phyloP scores from a whole-genome alignment of 1,139 yeast species.

The Magnusiomyces starmeri region DNA sequence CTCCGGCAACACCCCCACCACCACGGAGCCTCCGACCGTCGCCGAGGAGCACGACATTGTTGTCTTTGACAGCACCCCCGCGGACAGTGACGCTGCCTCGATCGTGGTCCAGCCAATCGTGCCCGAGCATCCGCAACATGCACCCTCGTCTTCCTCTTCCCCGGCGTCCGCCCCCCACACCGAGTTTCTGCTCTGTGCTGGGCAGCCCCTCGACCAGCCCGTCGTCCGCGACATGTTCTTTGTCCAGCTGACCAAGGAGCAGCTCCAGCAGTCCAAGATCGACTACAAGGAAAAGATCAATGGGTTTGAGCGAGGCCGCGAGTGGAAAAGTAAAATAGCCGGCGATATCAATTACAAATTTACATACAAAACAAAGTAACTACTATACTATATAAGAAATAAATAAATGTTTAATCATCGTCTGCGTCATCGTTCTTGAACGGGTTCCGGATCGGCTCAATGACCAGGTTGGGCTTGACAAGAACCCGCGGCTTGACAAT shows the following conservation, averaged over 20 bases:
- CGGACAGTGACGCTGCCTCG: conserved; percentile 42
- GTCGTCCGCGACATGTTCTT: conserved; percentile 78
- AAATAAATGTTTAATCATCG: not conserved
- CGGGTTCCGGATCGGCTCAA: conserved; percentile 81
- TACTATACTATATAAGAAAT: not conserved
- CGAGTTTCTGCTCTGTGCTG: conserved; percentile 45
- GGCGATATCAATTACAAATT: not conserved
- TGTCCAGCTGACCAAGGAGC: conserved; percentile 56
- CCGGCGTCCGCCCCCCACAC: not conserved
- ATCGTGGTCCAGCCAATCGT: not conserved
- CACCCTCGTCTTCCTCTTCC: not conserved
- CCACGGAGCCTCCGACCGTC: not conserved
- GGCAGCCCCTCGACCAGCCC: conserved; percentile 59
- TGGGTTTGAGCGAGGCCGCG: conserved; percentile 57
- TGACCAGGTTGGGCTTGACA: conserved; percentile 80
- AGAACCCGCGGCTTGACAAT: conserved; percentile 83
- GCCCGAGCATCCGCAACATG: not conserved
- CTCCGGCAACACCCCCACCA: not conserved
- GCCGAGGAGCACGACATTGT: conserved; percentile 16
- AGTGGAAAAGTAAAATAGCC: conserved; percentile 59
- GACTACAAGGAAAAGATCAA: conserved; percentile 32
- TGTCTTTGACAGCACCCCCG: conserved; percentile 39
- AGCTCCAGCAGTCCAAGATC: conserved; percentile 50
- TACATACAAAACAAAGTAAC: not conserved
- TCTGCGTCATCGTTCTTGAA: conserved; percentile 35